Conservation (phyloP, 148 eudicot species). For the Simmondsia chinensis region DNA sequence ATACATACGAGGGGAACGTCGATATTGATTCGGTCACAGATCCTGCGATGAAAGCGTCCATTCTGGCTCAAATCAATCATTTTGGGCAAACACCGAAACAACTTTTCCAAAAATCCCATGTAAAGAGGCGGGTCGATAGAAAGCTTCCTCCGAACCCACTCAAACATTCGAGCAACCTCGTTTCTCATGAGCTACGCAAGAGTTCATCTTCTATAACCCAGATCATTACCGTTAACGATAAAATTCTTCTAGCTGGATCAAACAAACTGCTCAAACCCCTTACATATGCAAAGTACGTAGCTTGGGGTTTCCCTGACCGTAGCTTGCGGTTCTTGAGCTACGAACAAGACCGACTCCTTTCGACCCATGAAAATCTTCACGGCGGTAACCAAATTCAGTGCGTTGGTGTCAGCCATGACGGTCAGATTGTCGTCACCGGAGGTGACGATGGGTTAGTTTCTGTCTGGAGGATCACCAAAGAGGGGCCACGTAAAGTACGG, state of each 20-base stretch:
- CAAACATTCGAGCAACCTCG: conserved; percentile 46
- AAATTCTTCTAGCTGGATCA: conserved; percentile 58
- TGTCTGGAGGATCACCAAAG: conserved; percentile 78
- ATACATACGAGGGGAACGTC: conserved; percentile 91
- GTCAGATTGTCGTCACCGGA: conserved; percentile 71
- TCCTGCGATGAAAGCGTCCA: conserved; percentile 96
- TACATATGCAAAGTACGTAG: conserved; percentile 66
- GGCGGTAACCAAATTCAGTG: conserved; percentile 84
- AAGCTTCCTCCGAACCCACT: conserved; percentile 68
- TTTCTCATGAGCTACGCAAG: conserved; percentile 56
- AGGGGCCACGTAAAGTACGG: conserved; percentile 43
- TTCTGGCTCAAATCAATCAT: conserved; percentile 95
- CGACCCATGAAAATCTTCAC: conserved; percentile 96
- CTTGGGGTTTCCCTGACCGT: conserved; percentile 96
- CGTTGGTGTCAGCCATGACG: conserved; percentile 78
- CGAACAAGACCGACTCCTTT: conserved; percentile 81
- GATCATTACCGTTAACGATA: conserved; percentile 53
- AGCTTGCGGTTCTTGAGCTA: conserved; percentile 77
- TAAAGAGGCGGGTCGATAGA: conserved; percentile 54
- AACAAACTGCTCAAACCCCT: conserved; percentile 72
- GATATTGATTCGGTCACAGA: conserved; percentile 90
- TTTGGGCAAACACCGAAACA: conserved; percentile 99
- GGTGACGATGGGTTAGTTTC: conserved; percentile 80
- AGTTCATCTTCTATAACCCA: conserved; percentile 67
- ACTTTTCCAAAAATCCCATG: conserved; percentile 76